Conservation (phyloP, 2,329 filamentous ascomycete genomes). For the Diaporthe batatas region DNA sequence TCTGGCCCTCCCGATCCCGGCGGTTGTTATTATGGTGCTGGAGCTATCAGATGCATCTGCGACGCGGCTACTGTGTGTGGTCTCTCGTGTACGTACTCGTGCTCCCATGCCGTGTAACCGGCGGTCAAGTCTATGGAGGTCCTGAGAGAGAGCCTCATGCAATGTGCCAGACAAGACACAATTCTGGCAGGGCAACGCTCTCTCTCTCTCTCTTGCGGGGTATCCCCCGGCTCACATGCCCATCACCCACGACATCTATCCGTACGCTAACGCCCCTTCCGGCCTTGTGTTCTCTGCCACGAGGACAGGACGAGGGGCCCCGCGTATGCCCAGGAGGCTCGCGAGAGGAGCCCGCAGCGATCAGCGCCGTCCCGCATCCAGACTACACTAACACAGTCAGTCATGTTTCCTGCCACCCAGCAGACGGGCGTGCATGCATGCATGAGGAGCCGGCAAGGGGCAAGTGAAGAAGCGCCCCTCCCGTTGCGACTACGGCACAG, state of each 20-base stretch:
- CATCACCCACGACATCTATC: not conserved
- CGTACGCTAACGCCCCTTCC: slow-evolving; percentile 6
- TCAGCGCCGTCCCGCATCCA: slow-evolving; percentile 19
- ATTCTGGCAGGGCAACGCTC: not conserved
- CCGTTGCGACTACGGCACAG: slow-evolving; percentile 12
- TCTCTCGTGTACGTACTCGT: not conserved
- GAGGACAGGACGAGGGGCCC: not conserved
- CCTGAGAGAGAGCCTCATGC: not conserved
- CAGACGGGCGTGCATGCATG: not conserved
- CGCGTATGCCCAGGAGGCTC: not conserved
- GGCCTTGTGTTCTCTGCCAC: not conserved
- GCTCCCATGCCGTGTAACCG: slow-evolving; percentile 8
- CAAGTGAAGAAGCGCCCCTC: not conserved
- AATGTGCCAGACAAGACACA: not conserved
- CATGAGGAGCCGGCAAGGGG: too few species aligned
- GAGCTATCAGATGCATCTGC: not conserved
- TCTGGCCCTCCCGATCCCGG: slow-evolving; percentile 1
- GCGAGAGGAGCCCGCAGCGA: slow-evolving; percentile 4
- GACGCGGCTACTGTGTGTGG: not conserved
- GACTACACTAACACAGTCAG: not conserved
- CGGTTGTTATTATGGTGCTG: not conserved
- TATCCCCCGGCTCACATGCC: not conserved
- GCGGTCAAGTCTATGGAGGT: not conserved
- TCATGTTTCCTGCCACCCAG: slow-evolving; percentile 8
- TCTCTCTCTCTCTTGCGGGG: slow-evolving; percentile 3